Conservation (phyloP, 345 rosid species). For the Garcia nutans region DNA sequence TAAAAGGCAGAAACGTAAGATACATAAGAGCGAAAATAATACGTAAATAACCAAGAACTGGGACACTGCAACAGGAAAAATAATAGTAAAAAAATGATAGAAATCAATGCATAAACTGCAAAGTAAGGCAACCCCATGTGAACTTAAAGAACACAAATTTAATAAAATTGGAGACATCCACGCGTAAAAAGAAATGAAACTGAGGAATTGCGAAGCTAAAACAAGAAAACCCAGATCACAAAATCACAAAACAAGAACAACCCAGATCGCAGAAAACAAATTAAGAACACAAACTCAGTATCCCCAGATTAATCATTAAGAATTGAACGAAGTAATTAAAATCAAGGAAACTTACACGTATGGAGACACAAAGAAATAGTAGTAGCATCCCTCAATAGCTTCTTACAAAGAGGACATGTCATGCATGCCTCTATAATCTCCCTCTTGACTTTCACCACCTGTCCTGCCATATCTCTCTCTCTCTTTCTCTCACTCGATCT, state of each 20-base stretch:
- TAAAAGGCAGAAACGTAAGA: background rate
- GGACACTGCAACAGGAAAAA: background rate
- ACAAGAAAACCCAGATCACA: slow-evolving; percentile 20
- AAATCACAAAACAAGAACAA: slow-evolving; percentile 7
- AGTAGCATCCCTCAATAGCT: slow-evolving; percentile 63
- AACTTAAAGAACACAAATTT: slow-evolving; percentile 3
- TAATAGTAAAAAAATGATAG: background rate
- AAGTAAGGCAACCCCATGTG: slow-evolving; percentile 9
- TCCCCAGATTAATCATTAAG: slow-evolving; percentile 16
- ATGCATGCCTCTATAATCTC: slow-evolving; percentile 60
- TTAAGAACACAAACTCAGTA: slow-evolving; percentile 1
- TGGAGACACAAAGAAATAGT: slow-evolving; percentile 77
- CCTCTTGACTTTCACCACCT: slow-evolving; percentile 50
- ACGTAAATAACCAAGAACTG: slow-evolving; percentile 2
- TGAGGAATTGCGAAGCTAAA: background rate
- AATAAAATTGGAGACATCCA: background rate
- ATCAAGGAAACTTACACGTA: slow-evolving; percentile 48
- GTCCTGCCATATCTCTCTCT: slow-evolving; percentile 36
- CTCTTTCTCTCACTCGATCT: background rate
- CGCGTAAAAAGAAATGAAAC: background rate
- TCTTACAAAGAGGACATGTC: slow-evolving; percentile 70
- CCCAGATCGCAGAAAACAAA: slow-evolving; percentile 22
- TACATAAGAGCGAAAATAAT: background rate
- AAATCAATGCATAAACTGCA: background rate
- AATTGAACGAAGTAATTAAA: too few species aligned